phyloP scores from a whole-genome alignment of 495 filamentous ascomycete species.

The Chlorociboria aeruginascens region DNA sequence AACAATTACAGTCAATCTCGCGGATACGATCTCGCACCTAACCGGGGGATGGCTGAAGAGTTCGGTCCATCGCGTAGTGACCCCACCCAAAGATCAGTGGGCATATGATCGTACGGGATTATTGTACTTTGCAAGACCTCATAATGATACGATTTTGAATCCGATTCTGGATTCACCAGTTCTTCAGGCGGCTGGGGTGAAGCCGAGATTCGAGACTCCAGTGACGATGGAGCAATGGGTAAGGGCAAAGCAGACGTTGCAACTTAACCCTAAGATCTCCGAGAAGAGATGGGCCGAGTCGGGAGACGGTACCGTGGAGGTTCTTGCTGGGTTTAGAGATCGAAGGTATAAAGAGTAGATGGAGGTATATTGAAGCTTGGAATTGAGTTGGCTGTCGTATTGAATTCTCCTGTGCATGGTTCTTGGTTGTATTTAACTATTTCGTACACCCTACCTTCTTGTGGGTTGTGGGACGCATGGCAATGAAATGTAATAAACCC shows the following conservation, averaged over 20 bases:
- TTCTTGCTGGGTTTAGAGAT: conserved; percentile 8
- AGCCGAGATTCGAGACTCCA: conserved; percentile 20
- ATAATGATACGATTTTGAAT: conserved; percentile 31
- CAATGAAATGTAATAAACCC: too few relatives aligned
- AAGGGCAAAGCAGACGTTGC: conserved; percentile 23
- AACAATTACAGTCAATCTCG: conserved; percentile 39
- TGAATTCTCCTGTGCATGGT: too few relatives aligned
- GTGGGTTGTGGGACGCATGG: too few relatives aligned
- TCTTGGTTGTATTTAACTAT: too few relatives aligned
- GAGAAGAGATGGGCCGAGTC: conserved; percentile 27
- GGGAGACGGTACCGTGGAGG: conserved; percentile 9
- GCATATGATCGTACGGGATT: conserved; percentile 35
- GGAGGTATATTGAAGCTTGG: too few relatives aligned
- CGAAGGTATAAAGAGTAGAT: neutral
- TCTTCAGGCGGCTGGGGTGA: conserved; percentile 17
- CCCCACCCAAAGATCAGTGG: conserved; percentile 35
- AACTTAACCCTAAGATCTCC: conserved; percentile 31
- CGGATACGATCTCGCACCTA: conserved; percentile 34
- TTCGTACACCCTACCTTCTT: too few relatives aligned
- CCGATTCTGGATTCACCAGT: conserved; percentile 23
- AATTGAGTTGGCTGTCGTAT: too few relatives aligned
- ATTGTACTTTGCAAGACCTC: conserved; percentile 32
- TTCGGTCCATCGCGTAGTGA: conserved; percentile 39
- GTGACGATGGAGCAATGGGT: conserved; percentile 28
- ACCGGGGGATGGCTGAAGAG: conserved; percentile 39